Base-by-base conservation (phyloP, 768 basidiomycete species). In the Leccinum incarnatum region DNA sequence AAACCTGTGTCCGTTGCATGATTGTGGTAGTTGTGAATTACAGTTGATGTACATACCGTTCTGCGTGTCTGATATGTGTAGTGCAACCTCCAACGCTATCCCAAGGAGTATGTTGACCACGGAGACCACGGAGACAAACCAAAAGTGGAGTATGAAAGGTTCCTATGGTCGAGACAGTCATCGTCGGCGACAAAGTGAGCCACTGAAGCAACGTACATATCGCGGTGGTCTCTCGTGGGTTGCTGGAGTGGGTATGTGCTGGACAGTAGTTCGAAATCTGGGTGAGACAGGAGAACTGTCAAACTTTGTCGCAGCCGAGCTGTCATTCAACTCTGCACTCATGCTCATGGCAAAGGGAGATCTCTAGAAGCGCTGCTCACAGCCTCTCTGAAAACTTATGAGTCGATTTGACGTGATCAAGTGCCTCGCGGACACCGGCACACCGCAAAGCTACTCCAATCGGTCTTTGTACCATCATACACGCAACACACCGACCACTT, bases 211-310 rank as follows among this genome's bases (percentile, higher is more conserved):
- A 68, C 79, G 49, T 53, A 83, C 83, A 73, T 76, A 82, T 66
- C 75, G 77, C 30, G 75, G 72, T 14, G 78, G 73, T 11, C 74
- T 73, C 52, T 72, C 67, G 15, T 67, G 65, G 30, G 62, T 55
- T 10, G 69, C 75, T 14, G 78, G 77, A 2, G 80, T 72, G 14
- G 83, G 84, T 62, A 85, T 83, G 27, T 79, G 69, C 53, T 83
- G 75, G 2, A 78, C 76, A 2, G 80, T 78, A 48, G 78, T 78
- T 57, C 74, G 76, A 64, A 78, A 80, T 58, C 73, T 72, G 53
- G 72, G 69, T 1, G 76, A 77, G 25, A 59, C 56, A 5, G 65
- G 66, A 29, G 56, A 51, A 23, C 17, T 19, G n/a, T 21, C 48
- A 9, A 51, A 46, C 17, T 51, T 2, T 11, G 30, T 9, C 42